phyloP scores from a whole-genome alignment of 1,139 yeast genomes.

The Candida sp. region DNA sequence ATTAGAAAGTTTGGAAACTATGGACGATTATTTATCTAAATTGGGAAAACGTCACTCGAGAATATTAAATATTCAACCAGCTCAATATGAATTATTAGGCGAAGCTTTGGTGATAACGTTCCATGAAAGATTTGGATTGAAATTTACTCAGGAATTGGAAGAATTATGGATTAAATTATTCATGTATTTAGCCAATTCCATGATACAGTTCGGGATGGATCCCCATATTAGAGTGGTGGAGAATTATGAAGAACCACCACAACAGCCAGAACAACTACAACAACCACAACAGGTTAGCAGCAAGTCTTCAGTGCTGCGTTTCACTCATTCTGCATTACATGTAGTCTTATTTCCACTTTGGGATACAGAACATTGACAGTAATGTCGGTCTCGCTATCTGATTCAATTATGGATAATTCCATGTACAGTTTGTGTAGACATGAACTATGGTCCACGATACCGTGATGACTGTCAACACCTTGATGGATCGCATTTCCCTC shows the following conservation, averaged over 20 bases:
- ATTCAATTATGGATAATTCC: not conserved
- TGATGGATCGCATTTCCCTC: not conserved
- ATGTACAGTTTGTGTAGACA: not conserved
- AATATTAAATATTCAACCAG: slow-evolving; percentile 70
- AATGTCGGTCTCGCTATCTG: too few species aligned
- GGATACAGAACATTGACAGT: not conserved
- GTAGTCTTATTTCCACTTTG: not conserved
- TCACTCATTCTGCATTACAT: too few species aligned
- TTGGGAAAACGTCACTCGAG: slow-evolving; percentile 77
- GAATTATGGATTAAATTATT: slow-evolving; percentile 72
- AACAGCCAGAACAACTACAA: too few species aligned
- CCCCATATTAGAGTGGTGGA: slow-evolving; percentile 36
- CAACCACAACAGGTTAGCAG: not conserved
- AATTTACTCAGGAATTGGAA: slow-evolving; percentile 49
- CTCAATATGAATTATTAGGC: slow-evolving; percentile 76
- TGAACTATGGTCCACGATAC: not conserved
- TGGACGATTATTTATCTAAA: slow-evolving; percentile 59
- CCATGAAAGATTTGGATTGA: slow-evolving; percentile 56
- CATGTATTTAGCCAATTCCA: slow-evolving; percentile 60
- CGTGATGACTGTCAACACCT: not conserved
- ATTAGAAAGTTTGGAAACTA: slow-evolving; percentile 32
- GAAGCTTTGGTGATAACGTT: slow-evolving; percentile 73
- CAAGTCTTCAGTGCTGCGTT: too few species aligned
- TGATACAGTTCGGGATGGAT: slow-evolving; percentile 64
- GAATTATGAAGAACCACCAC: not conserved